Evolutionary conservation across 441 rosid species (phyloP).

Genomic region (Eutrema salsugineum): DNA sequence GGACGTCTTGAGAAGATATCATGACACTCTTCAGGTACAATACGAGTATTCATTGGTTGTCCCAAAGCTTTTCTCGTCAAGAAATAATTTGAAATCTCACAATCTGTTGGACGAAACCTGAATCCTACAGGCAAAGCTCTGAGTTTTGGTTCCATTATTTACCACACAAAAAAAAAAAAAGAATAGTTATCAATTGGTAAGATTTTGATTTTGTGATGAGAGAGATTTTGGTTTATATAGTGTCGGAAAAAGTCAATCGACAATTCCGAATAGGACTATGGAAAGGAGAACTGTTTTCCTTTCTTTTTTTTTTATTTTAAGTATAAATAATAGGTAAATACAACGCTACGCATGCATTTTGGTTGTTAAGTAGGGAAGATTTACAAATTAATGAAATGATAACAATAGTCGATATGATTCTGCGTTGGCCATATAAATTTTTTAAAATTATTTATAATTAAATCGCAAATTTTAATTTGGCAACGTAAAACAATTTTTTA

Average conservation of each 20-base stretch:
- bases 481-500: background rate
- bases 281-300: background rate
- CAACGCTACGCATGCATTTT: constrained; percentile 10
- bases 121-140: constrained; percentile 8
- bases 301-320: background rate
- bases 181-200: background rate
- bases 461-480: background rate
- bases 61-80: constrained; percentile 33
- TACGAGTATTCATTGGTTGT: constrained; percentile 31
- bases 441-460: background rate
- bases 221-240: background rate
- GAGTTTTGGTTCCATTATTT: background rate
- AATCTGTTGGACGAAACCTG: constrained; percentile 44
- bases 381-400: background rate
- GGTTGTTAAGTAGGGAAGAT: background rate
- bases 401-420: too few species aligned
- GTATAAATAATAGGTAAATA: background rate
- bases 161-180: background rate
- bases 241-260: background rate
- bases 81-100: constrained; percentile 40
- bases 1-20: constrained; percentile 44
- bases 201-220: background rate
- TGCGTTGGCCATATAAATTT: background rate
- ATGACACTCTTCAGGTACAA: constrained; percentile 33
- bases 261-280: background rate